Conservation (phyloP, 1,284 basidiomycete genomes). For the Bjerkandera adusta region DNA sequence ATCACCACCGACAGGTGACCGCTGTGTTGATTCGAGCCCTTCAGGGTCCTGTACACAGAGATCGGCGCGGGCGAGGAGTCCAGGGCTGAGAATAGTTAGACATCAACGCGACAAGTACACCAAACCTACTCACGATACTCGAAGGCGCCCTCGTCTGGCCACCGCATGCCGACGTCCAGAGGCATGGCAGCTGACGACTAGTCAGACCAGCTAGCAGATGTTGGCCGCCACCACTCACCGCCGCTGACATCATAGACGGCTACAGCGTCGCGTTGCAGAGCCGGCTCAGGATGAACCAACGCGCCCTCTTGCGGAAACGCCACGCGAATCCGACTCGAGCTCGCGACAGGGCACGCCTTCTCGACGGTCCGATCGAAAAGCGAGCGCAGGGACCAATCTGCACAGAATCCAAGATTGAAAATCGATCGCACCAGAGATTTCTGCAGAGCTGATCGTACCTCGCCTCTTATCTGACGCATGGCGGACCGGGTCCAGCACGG, state of each 20-base stretch:
- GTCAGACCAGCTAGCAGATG: conserved; percentile 6
- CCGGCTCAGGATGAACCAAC: conserved; percentile 49
- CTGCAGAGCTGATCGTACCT: conserved; percentile 42
- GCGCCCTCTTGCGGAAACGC: conserved; percentile 39
- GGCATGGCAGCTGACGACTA: conserved; percentile 23
- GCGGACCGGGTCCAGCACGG: conserved; percentile 80
- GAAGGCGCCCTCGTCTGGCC: conserved; percentile 51
- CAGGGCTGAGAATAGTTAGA: conserved; percentile 21
- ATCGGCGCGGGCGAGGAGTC: conserved; percentile 28
- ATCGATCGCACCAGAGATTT: conserved; percentile 4
- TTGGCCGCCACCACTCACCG: conserved; percentile 36
- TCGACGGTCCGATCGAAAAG: conserved; percentile 72
- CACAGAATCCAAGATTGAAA: not conserved
- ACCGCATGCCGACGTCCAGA: conserved; percentile 55
- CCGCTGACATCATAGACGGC: conserved; percentile 49
- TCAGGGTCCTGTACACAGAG: conserved; percentile 65
- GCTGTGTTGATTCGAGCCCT: conserved; percentile 74
- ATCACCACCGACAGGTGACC: conserved; percentile 74
- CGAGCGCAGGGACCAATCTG: conserved; percentile 79
- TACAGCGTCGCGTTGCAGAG: conserved; percentile 27
- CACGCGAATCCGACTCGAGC: conserved; percentile 51
- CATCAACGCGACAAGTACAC: not conserved
- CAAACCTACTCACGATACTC: conserved; percentile 48
- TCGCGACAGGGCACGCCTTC: conserved; percentile 58
- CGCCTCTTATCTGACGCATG: conserved; percentile 44